A percentile compares a stretch with the other conserved stretches of the same genome.
Evolutionary conservation across 495 filamentous ascomycete genomes (phyloP).

Genomic region (Neurospora sp.): DNA sequence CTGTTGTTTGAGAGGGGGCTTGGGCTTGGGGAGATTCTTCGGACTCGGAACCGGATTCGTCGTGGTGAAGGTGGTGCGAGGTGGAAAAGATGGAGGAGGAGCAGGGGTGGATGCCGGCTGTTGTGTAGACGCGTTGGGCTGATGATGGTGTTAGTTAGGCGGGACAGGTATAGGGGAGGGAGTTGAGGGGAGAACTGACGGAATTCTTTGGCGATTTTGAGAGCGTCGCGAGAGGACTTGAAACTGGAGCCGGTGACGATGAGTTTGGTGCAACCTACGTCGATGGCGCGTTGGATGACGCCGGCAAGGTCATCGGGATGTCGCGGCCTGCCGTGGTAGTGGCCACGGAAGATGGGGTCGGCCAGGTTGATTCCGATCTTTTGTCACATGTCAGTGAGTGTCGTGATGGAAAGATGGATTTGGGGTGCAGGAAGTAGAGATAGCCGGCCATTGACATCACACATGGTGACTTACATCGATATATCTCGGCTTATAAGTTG

Average conservation of each 20-base stretch:
- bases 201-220: conserved; percentile 62
- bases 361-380: conserved; percentile 86
- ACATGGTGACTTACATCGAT: conserved; percentile 42
- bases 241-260: conserved; percentile 93
- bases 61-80: conserved; percentile 43
- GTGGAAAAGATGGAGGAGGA: conserved; percentile 57
- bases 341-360: conserved; percentile 74
- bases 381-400: conserved; percentile 7
- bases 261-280: conserved; percentile 74
- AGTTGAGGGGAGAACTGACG: too few relatives aligned
- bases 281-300: conserved; percentile 64
- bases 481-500: conserved; percentile 40
- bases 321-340: conserved; percentile 70
- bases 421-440: too few relatives aligned
- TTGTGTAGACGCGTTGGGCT: conserved; percentile 58
- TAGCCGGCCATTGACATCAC: too few relatives aligned
- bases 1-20: conserved; percentile 2
- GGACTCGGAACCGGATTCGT: conserved; percentile 25
- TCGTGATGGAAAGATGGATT: background rate
- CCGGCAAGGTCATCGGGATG: conserved; percentile 72
- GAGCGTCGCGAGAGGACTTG: conserved; percentile 60
- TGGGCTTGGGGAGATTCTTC: background rate
- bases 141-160: too few relatives aligned
- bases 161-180: too few relatives aligned
- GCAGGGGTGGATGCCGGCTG: conserved; percentile 91